Base-by-base conservation (phyloP, 805 yeast species). In the Nakazawaea ernobii region DNA sequence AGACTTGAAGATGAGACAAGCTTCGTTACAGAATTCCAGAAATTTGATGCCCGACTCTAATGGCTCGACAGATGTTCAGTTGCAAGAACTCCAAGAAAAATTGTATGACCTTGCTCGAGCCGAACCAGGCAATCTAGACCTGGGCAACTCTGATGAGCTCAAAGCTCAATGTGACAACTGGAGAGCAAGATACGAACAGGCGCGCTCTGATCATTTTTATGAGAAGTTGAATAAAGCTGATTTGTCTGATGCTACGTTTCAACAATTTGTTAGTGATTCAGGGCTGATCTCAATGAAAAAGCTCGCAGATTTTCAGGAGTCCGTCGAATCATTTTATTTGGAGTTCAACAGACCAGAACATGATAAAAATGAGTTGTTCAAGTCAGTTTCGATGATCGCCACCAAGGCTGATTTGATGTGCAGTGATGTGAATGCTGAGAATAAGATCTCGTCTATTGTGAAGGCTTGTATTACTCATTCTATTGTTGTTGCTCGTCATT, bases 401-500 rank as follows among this genome's bases (percentile, higher is more conserved):
- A 63, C 75, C 6, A 43, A 64, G n/a, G 74, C 74, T 4, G 73
- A 71, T 56, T 30, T 35, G 1, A 49, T 63, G 10, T 48, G 47
- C 29, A 24, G 13, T 20, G 43, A 17, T 14, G 43, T 35, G 13
- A 66, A 66, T 26, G 63, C 67, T 7, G 67, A 62, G 9, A 43
- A 39, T 42, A 13, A 48, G 48, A 11, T 48, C 43, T 8, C 14
- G 1, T 24, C 46, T n/a, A 32, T 39, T 58, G 70, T 86, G 4
- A 77, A 83, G 48, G 83, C 84, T 39, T 74, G 92, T 0, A 75
- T 86, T 24, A 79, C 90, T 14, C 89, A 85, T 63, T 77, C 82
- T 0, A 79, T 92, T 37, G 82, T 96, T 3, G 74, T 89, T 1
- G 77, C 91, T 1, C 74, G 96, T 57, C 87, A 88, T 59, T 85